Base-by-base conservation (phyloP, 2,329 filamentous ascomycete genomes). In the Aquanectria penicillioides region DNA sequence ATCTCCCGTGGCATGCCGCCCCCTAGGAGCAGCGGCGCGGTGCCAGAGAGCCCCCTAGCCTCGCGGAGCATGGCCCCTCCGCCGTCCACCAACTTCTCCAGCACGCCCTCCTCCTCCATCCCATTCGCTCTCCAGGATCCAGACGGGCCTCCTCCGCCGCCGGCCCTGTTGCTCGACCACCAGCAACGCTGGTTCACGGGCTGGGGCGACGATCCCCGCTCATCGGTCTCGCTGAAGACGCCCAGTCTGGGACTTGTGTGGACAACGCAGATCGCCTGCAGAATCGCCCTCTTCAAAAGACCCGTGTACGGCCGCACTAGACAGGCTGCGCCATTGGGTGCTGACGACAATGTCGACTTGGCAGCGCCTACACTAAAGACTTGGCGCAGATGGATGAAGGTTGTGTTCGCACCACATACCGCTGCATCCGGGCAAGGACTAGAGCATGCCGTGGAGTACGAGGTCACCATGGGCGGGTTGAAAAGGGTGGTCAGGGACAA, bases 141-240 rank as follows among this genome's bases (percentile, higher is more conserved):
- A 3, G 73, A 74, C 9, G 70, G 69, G 3, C 72, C 74, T 2
- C 73, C 75, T 12, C 70, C 74, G 1, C 78, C 78, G 0, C 75
- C 83, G 11, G 86, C 89, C 0, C 81, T 97, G 31, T 84, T 86
- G 26, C 85, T 97, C 8, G 89, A 96, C 68, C 91, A 97, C 75
- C 94, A 98, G 76, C 93, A 97, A 74, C 86, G 91, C 37, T 97
- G 94, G 86, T 97, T 97, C 77, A 96, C 94, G 4, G 94, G 95
- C 63, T 97, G 95, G 94, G 93, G 94, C 18, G 92, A 97, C 73
- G 82, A 88, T 54, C 78, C 83, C 13, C 69, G 76, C 22, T 74
- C 78, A 17, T 70, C 77, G 11, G 74, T 79, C 44, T 69, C 76
- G 8, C 77, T 90, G 53, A 98, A 97, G 77, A 97, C 92, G 0